Conservation (phyloP, 2,329 filamentous ascomycete species). For the Monosporascus sp. region DNA sequence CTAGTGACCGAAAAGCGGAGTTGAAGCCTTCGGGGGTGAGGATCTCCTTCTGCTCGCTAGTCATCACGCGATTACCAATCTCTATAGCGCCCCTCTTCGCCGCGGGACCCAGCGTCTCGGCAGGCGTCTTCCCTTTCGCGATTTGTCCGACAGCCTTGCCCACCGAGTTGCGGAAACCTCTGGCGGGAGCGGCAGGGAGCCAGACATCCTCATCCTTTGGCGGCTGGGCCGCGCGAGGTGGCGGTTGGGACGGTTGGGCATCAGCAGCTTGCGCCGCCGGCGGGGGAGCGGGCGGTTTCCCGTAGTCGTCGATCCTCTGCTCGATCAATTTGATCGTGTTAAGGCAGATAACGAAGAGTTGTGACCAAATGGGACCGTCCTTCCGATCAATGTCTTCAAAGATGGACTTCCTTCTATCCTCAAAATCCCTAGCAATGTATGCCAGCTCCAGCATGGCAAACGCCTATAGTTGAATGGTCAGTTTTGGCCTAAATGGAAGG, state of each 20-base stretch:
- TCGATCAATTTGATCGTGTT: conserved; percentile 64
- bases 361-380: conserved; percentile 75
- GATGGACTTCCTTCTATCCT: conserved; percentile 72
- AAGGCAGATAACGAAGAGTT: conserved; percentile 67
- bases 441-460: conserved; percentile 92
- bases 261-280: conserved; percentile 20
- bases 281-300: conserved; percentile 37
- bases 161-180: conserved; percentile 37
- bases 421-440: conserved; percentile 70
- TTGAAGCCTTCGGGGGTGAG: conserved; percentile 45
- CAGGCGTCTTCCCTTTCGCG: conserved; percentile 40
- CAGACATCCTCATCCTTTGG: conserved; percentile 42
- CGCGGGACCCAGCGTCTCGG: conserved; percentile 44
- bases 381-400: conserved; percentile 83
- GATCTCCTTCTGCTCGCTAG: conserved; percentile 50
- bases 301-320: conserved; percentile 58
- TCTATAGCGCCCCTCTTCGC: conserved; percentile 45
- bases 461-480: conserved; percentile 37
- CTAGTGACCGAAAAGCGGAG: conserved; percentile 43
- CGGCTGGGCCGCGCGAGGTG: conserved; percentile 33
- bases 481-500: not conserved
- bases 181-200: conserved; percentile 31
- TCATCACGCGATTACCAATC: conserved; percentile 43
- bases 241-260: conserved; percentile 16
- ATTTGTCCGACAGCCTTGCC: conserved; percentile 41